Percentiles rank a stretch among this genome's conserved stretches.
Evolutionary conservation across 2,329 filamentous ascomycete species (phyloP).

Genomic region (Botrytis byssoidea): DNA sequence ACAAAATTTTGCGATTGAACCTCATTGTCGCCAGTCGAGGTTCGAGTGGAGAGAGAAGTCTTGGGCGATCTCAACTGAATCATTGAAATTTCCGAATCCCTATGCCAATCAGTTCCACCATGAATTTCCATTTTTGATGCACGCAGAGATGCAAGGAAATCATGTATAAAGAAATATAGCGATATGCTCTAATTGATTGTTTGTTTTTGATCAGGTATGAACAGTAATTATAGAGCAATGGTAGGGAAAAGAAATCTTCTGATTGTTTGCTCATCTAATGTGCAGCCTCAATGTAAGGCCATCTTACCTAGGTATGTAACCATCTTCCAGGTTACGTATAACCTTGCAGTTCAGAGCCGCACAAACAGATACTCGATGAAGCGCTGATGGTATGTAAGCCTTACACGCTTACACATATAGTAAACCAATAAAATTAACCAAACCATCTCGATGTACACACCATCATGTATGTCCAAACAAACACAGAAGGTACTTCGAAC

Average conservation of each 20-base stretch:
- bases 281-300: background rate
- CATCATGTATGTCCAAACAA: background rate
- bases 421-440: background rate
- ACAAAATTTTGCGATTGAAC: background rate
- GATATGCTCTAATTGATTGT: background rate
- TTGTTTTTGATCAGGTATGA: background rate
- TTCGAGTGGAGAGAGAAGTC: background rate
- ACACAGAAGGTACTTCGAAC: background rate
- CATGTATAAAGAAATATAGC: background rate
- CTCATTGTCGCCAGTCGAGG: background rate
- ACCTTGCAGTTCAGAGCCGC: background rate
- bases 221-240: background rate
- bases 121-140: background rate
- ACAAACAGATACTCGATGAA: background rate
- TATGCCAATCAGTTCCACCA: background rate
- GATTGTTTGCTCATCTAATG: background rate
- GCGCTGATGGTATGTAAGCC: background rate
- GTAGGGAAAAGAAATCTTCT: background rate
- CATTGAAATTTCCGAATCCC: background rate
- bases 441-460: background rate
- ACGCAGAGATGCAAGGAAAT: background rate
- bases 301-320: background rate
- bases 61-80: background rate
- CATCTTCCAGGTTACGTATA: background rate
- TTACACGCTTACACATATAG: background rate